A percentile compares a stretch with the other conserved stretches of the same genome.
Evolutionary conservation across 1,139 yeast genomes (phyloP).

Genomic region (Diutina sp.): DNA sequence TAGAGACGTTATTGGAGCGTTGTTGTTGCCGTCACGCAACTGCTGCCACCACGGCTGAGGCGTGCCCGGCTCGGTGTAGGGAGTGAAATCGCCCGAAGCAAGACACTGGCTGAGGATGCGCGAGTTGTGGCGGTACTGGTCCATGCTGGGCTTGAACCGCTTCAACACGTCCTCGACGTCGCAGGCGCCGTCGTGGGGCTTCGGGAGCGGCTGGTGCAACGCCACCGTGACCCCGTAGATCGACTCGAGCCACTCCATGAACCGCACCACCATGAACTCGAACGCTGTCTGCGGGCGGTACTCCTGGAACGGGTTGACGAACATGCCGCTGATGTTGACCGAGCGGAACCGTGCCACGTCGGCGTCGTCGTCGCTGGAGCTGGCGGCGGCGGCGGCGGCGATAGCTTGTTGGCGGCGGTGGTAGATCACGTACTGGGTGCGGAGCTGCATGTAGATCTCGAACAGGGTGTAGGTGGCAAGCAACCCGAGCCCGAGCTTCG

Average conservation of each 20-base stretch:
- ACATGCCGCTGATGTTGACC: conserved; percentile 62
- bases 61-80: background rate
- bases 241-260: conserved; percentile 56
- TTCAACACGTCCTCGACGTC: conserved; percentile 46
- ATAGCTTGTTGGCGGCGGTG: conserved; percentile 20
- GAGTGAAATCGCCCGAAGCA: conserved; percentile 9
- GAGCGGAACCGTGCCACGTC: conserved; percentile 25
- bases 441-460: conserved; percentile 46
- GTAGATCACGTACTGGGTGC: conserved; percentile 45
- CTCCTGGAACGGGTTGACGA: conserved; percentile 85
- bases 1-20: background rate
- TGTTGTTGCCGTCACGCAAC: background rate
- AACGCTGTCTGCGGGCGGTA: conserved; percentile 82
- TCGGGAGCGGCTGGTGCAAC: conserved; percentile 16
- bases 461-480: conserved; percentile 55
- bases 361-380: conserved; percentile 7
- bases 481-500: conserved; percentile 39
- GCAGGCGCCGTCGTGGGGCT: conserved; percentile 14
- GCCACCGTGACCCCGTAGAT: conserved; percentile 52
- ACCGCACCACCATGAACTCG: conserved; percentile 64
- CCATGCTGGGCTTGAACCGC: conserved; percentile 43
- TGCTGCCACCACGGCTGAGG: conserved; percentile 5
- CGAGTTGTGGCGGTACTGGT: conserved; percentile 18
- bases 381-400: background rate
- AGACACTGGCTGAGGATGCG: conserved; percentile 17